phyloP scores from a whole-genome alignment of 805 yeast genomes.

The Myxozyma neglecta region DNA sequence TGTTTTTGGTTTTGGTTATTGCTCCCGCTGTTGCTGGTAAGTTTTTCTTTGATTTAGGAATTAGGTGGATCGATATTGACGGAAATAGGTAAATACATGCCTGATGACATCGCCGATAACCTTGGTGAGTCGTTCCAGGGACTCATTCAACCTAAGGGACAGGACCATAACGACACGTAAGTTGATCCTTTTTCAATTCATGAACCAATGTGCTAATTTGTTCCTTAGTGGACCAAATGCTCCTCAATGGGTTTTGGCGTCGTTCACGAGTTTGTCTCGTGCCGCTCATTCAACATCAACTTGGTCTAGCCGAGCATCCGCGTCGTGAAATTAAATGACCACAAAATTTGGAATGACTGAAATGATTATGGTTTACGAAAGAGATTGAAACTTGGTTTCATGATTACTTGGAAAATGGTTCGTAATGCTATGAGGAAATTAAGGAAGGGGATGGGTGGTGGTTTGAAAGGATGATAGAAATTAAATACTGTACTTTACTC shows the following conservation, averaged over 20 bases:
- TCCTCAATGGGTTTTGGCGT: conserved; percentile 50
- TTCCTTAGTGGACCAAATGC: conserved; percentile 46
- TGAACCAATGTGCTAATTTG: not conserved
- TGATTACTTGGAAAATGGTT: no score
- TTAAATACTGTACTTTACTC: no score
- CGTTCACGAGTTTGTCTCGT: conserved; percentile 24
- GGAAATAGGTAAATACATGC: conserved; percentile 26
- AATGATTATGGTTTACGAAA: not conserved
- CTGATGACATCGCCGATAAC: conserved; percentile 41
- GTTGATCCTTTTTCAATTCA: not conserved
- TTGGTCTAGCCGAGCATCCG: not conserved
- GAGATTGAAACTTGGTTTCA: not conserved
- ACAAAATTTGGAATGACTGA: not conserved
- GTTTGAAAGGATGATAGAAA: no score
- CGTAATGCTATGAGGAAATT: no score
- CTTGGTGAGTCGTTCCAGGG: conserved; percentile 46
- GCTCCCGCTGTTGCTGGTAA: conserved; percentile 89
- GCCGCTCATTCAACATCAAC: conserved; percentile 24
- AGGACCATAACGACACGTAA: conserved; percentile 74
- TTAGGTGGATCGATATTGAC: not conserved
- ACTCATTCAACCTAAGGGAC: conserved; percentile 85
- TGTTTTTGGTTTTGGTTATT: conserved; percentile 74
- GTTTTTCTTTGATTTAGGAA: conserved; percentile 12
- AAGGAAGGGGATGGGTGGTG: no score
- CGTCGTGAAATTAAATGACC: not conserved